phyloP scores from a whole-genome alignment of 78 protist species.

The Acrasis kona region DNA sequence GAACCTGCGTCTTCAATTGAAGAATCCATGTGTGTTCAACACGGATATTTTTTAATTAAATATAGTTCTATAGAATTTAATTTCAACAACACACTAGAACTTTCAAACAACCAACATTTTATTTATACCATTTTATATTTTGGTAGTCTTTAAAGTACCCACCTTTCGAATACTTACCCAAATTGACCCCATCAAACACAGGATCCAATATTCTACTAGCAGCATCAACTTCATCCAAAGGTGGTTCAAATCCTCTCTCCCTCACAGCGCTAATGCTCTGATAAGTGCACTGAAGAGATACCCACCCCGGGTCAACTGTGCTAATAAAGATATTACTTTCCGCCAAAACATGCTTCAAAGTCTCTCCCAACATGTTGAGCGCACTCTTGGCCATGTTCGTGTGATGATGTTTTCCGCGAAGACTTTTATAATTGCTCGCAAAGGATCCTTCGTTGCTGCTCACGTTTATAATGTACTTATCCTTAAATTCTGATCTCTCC shows the following conservation, averaged over 20 bases:
- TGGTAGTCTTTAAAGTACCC: slow-evolving; percentile 27
- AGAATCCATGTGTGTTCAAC: too few species aligned
- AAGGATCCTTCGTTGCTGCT: slow-evolving; percentile 82
- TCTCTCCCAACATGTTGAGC: slow-evolving; percentile 90
- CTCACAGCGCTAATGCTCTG: slow-evolving; percentile 21
- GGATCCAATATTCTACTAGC: slow-evolving; percentile 87
- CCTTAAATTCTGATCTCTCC: neutral
- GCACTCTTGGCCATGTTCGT: slow-evolving; percentile 89
- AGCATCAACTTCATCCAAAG: slow-evolving; percentile 86
- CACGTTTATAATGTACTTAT: slow-evolving; percentile 75
- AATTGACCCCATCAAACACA: slow-evolving; percentile 23
- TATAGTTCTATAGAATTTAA: too few species aligned
- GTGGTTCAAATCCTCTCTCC: slow-evolving; percentile 20
- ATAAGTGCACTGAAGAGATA: too few species aligned
- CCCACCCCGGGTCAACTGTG: slow-evolving; percentile 75
- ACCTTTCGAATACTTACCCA: neutral
- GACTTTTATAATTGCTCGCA: slow-evolving; percentile 34
- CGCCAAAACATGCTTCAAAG: slow-evolving; percentile 48
- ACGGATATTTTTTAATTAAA: too few species aligned
- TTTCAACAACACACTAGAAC: too few species aligned
- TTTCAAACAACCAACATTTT: too few species aligned
- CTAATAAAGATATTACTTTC: slow-evolving; percentile 55
- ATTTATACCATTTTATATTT: slow-evolving; percentile 15
- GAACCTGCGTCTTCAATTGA: too few species aligned
- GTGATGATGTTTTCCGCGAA: slow-evolving; percentile 87